Conservation (phyloP, 169 alveolate species). For the Sarcocystis neurona region DNA sequence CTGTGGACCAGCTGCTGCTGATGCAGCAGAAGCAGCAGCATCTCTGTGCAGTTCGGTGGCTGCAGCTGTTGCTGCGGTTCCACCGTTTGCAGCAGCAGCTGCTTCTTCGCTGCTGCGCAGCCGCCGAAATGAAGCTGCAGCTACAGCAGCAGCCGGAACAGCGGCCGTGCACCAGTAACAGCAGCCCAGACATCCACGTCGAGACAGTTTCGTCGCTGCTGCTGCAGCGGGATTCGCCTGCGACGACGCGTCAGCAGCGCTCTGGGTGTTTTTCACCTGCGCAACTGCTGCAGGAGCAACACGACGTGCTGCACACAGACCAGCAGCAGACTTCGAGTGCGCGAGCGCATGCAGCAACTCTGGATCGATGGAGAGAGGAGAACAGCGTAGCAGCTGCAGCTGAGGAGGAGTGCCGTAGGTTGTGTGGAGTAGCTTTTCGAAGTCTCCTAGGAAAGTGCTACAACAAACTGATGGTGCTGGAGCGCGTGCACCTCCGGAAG, state of each 20-base stretch:
- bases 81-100: constrained; percentile 2
- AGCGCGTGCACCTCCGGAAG: constrained; percentile 17
- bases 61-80: constrained; percentile 20
- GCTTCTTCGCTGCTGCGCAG: not conserved
- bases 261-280: not conserved
- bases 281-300: not conserved
- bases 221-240: not conserved
- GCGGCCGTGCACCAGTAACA: not conserved
- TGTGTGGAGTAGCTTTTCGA: not conserved
- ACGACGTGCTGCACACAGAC: not conserved
- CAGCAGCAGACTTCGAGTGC: not conserved
- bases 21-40: constrained; percentile 41
- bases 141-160: constrained; percentile 14
- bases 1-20: constrained; percentile 39
- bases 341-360: not conserved
- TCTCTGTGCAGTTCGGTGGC: not conserved
- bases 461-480: constrained; percentile 50
- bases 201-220: not conserved
- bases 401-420: not conserved
- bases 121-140: not conserved
- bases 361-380: not conserved
- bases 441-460: constrained; percentile 45
- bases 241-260: not conserved
- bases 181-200: not conserved
- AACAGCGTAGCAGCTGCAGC: constrained; percentile 23